Evolutionary conservation across 2,329 filamentous ascomycete genomes (phyloP), one percentile per base, ranked within the genome.

Genomic region (Ascochyta clinopodiicola): DNA sequence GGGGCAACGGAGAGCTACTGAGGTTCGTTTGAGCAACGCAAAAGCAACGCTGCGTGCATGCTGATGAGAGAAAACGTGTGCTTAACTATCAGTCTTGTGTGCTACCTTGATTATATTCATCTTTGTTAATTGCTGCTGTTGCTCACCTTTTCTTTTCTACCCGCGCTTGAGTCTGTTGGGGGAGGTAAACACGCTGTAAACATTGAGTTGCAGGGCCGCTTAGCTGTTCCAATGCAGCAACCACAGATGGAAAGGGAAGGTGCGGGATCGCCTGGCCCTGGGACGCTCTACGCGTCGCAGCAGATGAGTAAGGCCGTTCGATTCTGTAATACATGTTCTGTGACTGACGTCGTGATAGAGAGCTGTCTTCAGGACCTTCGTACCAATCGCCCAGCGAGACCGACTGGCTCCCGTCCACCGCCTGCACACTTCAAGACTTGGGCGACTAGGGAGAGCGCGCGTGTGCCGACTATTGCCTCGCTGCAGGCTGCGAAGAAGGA

Each of bases 301-400:
- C 74, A 77, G 62, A 75, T 77, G 71, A 70, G 75, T 78, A 68
- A 17, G 17, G 17, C 17, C 50, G 74, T n/a, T 13, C 24, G 10
- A 15, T 21, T 10, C 3, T 7, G 8, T 15, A 27, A 7, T 8
- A 21, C 27, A 24, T 17, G 7, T 7, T 37, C 25, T 31, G 22
- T 3, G 13, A 25, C 52, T 56, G 3, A 56, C 27, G n/a, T 36
- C n/a, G 24, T 13, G 34, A 57, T 76, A 92, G 89, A 87, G 62
- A 81, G 81, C 57, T 93, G 92, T 73, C 83, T 92, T 32, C 81
- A 87, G 64, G 85, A 88, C 63, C 83, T 94, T 32, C 87, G 90
- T 63, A 85, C 83, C 63, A 89, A 84, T 74, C 86, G 88, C 46
- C 80, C 86, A 51, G 80, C 83, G 32, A 84, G 90, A 51, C 90